These are phyloP conservation scores for Rubroboletus satanas DNA, from an alignment of 768 basidiomycete genomes.

Conservation along the genomic window DNA sequence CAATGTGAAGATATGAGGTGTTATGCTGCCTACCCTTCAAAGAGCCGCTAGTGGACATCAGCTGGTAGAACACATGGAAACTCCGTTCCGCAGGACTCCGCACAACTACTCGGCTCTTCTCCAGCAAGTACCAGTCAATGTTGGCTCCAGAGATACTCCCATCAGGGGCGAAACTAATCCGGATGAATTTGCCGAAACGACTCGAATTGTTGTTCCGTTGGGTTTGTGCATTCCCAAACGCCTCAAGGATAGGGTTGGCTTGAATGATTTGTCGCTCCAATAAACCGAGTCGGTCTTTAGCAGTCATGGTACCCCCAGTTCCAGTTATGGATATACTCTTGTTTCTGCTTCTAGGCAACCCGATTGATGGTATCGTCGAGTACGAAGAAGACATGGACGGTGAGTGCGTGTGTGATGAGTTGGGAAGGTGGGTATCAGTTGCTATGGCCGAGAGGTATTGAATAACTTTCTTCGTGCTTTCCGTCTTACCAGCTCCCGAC, in stretches of 20 bases:
- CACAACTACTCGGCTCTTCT: constrained; percentile 93
- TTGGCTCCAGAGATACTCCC: constrained; percentile 97
- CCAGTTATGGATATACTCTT: constrained; percentile 49
- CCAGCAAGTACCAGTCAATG: constrained; percentile 97
- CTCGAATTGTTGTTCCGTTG: constrained; percentile 98
- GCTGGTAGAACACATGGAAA: constrained; percentile 97
- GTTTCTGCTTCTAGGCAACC: constrained; percentile 65
- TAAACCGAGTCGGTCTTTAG: constrained; percentile 77
- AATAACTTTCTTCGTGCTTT: constrained; percentile 98
- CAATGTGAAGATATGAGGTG: constrained; percentile 1
- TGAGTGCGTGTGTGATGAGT: constrained; percentile 63
- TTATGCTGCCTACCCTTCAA: constrained; percentile 55
- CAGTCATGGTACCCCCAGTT: constrained; percentile 43
- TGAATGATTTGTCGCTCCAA: constrained; percentile 95
- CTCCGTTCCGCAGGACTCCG: constrained; percentile 85
- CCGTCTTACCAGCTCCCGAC: constrained; percentile 98
- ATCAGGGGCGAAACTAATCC: constrained; percentile 88
- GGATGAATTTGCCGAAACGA: constrained; percentile 97
- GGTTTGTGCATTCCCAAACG: constrained; percentile 98
- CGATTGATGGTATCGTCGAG: constrained; percentile 57
- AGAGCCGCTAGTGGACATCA: constrained; percentile 70
- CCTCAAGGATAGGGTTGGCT: constrained; percentile 95
- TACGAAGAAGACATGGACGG: constrained; percentile 56
- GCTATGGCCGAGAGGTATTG: constrained; percentile 98
- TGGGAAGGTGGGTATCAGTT: constrained; percentile 60